A percentile compares a stretch with the other conserved stretches of the same genome.
Conservation (phyloP, 306 rosid genomes). For the Biancaea sappan region DNA sequence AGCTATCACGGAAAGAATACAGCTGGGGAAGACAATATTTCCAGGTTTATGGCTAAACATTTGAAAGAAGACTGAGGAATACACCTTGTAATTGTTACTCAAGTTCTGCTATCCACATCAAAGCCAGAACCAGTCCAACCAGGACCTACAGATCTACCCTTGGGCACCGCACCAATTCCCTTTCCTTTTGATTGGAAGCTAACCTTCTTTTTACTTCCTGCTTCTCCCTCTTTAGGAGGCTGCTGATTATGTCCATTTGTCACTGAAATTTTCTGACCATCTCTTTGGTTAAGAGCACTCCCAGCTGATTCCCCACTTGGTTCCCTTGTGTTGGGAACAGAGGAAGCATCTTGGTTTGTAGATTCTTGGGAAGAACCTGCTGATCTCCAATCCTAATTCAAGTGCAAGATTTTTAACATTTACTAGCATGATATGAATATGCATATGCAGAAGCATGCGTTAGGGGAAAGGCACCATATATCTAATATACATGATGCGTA, state of each 20-base stretch:
- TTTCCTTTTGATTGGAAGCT: conserved; percentile 78
- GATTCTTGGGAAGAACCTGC: conserved; percentile 44
- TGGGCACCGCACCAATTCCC: conserved; percentile 81
- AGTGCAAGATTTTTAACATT: conserved; percentile 24
- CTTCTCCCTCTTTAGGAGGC: conserved; percentile 59
- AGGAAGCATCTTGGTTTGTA: conserved; percentile 45
- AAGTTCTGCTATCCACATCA: conserved; percentile 74
- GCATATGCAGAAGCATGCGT: not conserved
- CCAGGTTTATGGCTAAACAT: conserved; percentile 20
- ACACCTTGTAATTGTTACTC: conserved; percentile 36
- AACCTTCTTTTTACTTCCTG: conserved; percentile 69
- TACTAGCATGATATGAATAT: not conserved
- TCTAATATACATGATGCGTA: not conserved
- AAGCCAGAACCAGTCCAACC: conserved; percentile 98
- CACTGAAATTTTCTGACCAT: conserved; percentile 42
- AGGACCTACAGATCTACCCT: conserved; percentile 69
- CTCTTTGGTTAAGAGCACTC: conserved; percentile 47
- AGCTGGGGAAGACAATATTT: conserved; percentile 19
- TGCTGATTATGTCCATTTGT: conserved; percentile 52
- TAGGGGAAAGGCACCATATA: not conserved
- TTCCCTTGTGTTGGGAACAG: conserved; percentile 50
- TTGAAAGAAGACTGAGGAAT: conserved; percentile 27
- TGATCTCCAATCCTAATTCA: conserved; percentile 62
- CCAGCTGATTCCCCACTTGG: conserved; percentile 40
- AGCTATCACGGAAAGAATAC: conserved; percentile 20